These are phyloP conservation scores for Rhodotorula sp. DNA, from an alignment of 1,284 basidiomycete species.

Conservation along the genomic window DNA sequence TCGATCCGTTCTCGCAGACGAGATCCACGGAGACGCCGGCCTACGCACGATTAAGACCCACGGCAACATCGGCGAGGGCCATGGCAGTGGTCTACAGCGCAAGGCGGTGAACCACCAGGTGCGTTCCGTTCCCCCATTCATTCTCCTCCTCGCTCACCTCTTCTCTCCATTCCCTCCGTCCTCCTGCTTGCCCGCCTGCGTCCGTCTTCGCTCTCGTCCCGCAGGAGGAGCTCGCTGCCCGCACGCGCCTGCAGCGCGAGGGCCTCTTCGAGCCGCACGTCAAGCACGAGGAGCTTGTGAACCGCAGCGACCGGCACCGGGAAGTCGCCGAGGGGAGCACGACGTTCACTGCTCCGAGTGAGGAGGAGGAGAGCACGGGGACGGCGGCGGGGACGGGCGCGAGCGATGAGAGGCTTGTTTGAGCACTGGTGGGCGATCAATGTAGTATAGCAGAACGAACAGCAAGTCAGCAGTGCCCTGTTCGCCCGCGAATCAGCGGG, in stretches of 20 bases:
- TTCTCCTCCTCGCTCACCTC: too few species aligned
- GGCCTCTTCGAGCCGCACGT: constrained; percentile 35
- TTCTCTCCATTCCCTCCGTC: too few species aligned
- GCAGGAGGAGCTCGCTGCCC: constrained; percentile 34
- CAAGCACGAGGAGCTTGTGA: constrained; percentile 27
- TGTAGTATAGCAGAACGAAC: not conserved
- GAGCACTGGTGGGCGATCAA: not conserved
- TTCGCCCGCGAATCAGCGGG: too few species aligned
- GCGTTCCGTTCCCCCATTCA: too few species aligned
- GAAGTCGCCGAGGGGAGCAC: constrained; percentile 1
- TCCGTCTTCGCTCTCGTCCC: too few species aligned
- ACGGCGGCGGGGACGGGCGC: not conserved
- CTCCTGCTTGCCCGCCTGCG: too few species aligned
- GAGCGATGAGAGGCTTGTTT: not conserved
- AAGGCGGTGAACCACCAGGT: constrained; percentile 27
- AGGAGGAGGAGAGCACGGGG: not conserved
- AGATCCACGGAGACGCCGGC: constrained; percentile 8
- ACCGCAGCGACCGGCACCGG: constrained; percentile 22
- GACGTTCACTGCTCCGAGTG: not conserved
- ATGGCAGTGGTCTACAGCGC: constrained; percentile 18
- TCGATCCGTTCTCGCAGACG: not conserved
- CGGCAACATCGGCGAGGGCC: constrained; percentile 20
- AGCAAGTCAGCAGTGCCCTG: not conserved
- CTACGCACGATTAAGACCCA: constrained; percentile 8
- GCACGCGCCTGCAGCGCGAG: constrained; percentile 23